A percentile compares a stretch with the other conserved stretches of the same genome.
These are phyloP conservation scores for Tetracladium marchalianum DNA, from an alignment of 495 filamentous ascomycete species.

Conservation along the genomic window DNA sequence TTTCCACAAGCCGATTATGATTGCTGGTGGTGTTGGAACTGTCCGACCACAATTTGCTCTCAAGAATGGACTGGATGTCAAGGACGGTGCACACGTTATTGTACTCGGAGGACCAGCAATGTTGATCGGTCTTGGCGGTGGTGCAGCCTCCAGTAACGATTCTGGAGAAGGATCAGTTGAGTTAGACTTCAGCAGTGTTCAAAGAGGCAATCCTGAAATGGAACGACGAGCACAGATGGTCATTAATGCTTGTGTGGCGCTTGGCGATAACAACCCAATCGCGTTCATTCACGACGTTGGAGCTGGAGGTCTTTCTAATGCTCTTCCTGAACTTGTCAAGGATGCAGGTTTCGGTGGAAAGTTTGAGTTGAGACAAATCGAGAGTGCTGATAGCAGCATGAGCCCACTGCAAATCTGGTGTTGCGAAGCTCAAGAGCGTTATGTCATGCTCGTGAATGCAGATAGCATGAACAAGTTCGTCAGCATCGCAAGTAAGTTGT, in stretches of 20 bases:
- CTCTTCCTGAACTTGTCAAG: constrained; percentile 82
- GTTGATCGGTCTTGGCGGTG: constrained; percentile 93
- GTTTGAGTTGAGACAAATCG: constrained; percentile 86
- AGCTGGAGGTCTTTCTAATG: constrained; percentile 90
- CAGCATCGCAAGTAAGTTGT: constrained; percentile 51
- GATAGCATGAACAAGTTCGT: constrained; percentile 76
- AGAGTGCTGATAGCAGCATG: constrained; percentile 82
- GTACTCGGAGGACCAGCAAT: constrained; percentile 93
- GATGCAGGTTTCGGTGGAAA: constrained; percentile 81
- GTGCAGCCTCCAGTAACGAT: constrained; percentile 83
- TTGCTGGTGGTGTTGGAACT: constrained; percentile 93
- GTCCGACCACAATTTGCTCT: constrained; percentile 88
- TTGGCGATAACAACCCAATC: constrained; percentile 80
- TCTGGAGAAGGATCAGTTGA: constrained; percentile 84
- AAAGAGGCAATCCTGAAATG: constrained; percentile 90
- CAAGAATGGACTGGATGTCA: constrained; percentile 67
- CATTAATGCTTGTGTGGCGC: constrained; percentile 81
- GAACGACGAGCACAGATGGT: constrained; percentile 93
- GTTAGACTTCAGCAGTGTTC: constrained; percentile 91
- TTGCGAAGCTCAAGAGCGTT: constrained; percentile 72
- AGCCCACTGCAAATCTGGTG: constrained; percentile 89
- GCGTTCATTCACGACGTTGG: constrained; percentile 96
- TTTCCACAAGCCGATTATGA: constrained; percentile 98
- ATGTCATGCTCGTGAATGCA: constrained; percentile 74
- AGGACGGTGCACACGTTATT: constrained; percentile 75